A percentile compares a stretch with the other conserved stretches of the same genome.
Conservation (phyloP, 139 green algal genomes). For the Closterium sp. region DNA sequence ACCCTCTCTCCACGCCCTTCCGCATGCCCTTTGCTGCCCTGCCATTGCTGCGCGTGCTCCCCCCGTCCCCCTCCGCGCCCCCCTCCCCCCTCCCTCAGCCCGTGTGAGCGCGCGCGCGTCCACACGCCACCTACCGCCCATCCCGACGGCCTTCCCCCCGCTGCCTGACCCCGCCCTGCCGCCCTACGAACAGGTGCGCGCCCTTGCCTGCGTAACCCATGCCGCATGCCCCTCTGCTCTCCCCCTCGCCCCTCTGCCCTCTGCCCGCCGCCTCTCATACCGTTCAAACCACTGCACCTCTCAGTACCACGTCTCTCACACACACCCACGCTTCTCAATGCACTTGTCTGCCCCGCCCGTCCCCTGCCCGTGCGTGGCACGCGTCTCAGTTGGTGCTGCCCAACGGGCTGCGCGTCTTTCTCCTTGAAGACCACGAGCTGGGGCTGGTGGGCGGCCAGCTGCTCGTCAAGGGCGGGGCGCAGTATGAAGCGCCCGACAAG, state of each 20-base stretch:
- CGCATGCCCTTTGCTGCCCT: too few relatives aligned
- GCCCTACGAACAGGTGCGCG: slow-evolving; percentile 22
- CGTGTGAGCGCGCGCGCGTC: not conserved
- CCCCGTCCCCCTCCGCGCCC: too few relatives aligned
- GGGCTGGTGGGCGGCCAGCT: slow-evolving; percentile 40
- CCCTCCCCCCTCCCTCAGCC: not conserved
- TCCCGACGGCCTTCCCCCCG: slow-evolving; percentile 30
- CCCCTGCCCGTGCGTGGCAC: not conserved
- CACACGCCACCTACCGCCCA: slow-evolving; percentile 21
- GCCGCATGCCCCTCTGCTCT: not conserved
- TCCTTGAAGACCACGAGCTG: slow-evolving; percentile 48
- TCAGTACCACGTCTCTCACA: not conserved
- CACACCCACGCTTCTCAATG: not conserved
- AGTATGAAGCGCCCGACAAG: slow-evolving; percentile 29
- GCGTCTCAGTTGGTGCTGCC: slow-evolving; percentile 20
- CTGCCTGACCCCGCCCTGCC: slow-evolving; percentile 17
- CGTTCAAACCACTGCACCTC: not conserved
- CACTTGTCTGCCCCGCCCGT: not conserved
- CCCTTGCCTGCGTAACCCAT: not conserved
- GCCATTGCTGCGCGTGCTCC: not conserved
- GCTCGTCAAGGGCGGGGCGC: slow-evolving; percentile 24
- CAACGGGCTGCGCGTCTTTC: slow-evolving; percentile 34
- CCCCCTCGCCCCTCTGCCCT: not conserved
- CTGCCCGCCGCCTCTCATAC: not conserved
- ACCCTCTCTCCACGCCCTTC: too few relatives aligned